phyloP scores from a whole-genome alignment of 2,329 filamentous ascomycete species.

The Epichloe sibirici region DNA sequence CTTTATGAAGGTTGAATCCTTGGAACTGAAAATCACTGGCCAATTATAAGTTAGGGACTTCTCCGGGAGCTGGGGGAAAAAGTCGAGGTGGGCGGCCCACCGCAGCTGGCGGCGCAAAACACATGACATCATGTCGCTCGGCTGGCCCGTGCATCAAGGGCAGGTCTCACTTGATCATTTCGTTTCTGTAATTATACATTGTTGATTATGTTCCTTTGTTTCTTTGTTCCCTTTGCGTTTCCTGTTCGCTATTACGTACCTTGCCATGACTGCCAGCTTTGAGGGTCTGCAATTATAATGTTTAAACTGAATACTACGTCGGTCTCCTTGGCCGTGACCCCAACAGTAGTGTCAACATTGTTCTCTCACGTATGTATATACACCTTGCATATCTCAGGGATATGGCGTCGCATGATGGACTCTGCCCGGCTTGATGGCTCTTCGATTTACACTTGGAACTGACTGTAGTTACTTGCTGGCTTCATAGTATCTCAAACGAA shows the following conservation, averaged over 20 bases:
- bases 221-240: not conserved
- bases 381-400: not conserved
- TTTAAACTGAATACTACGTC: conserved; percentile 62
- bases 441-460: not conserved
- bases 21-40: not conserved
- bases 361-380: conserved; percentile 60
- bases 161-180: not conserved
- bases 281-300: conserved; percentile 21
- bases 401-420: not conserved
- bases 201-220: not conserved
- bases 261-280: not conserved
- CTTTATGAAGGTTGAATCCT: not conserved
- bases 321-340: conserved; percentile 73
- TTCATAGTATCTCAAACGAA: conserved; percentile 66
- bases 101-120: not conserved
- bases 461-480: not conserved
- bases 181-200: not conserved
- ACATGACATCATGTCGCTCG: conserved; percentile 2
- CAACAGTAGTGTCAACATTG: conserved; percentile 76
- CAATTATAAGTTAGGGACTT: not conserved
- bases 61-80: not conserved
- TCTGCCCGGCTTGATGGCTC: not conserved
- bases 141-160: not conserved
- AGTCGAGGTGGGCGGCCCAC: not conserved
- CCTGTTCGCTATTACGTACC: not conserved